Evolutionary conservation across 1,284 basidiomycete genomes (phyloP).

Genomic region (Ceratobasidium sp.): DNA sequence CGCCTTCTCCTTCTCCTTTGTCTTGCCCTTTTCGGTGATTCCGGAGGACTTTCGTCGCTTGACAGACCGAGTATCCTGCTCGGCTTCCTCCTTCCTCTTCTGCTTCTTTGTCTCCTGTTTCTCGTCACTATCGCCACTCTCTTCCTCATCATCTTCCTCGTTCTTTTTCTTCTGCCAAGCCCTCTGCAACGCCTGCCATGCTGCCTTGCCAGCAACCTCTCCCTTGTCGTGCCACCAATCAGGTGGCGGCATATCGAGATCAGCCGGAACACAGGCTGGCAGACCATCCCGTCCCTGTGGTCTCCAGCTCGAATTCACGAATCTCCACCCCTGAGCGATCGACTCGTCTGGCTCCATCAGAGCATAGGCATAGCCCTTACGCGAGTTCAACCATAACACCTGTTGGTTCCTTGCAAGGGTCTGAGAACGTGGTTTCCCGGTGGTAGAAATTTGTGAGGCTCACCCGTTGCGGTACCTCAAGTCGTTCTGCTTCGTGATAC

Average conservation of each 20-base stretch:
- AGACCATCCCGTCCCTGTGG: background rate
- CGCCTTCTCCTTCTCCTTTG: too few species aligned
- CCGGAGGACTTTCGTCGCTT: too few species aligned
- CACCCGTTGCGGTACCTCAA: background rate
- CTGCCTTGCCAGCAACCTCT: background rate
- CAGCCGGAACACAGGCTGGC: background rate
- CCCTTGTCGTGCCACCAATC: background rate
- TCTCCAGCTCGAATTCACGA: too few species aligned
- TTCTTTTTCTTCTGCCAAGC: background rate
- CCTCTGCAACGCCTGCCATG: background rate
- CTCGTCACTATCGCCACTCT: background rate
- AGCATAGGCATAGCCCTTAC: background rate
- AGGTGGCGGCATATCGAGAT: background rate
- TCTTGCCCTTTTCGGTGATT: too few species aligned
- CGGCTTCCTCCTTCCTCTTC: too few species aligned
- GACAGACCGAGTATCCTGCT: too few species aligned
- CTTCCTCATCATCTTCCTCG: background rate
- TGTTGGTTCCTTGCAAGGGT: background rate
- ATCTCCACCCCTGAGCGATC: too few species aligned
- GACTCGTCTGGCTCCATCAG: background rate
- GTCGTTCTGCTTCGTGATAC: background rate
- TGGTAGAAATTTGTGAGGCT: background rate
- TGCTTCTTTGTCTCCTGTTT: too few species aligned
- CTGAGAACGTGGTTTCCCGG: too few species aligned
- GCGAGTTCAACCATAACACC: background rate